Conservation (phyloP, 192 early-diverging fungal species). For the Backusella morwellensis region DNA sequence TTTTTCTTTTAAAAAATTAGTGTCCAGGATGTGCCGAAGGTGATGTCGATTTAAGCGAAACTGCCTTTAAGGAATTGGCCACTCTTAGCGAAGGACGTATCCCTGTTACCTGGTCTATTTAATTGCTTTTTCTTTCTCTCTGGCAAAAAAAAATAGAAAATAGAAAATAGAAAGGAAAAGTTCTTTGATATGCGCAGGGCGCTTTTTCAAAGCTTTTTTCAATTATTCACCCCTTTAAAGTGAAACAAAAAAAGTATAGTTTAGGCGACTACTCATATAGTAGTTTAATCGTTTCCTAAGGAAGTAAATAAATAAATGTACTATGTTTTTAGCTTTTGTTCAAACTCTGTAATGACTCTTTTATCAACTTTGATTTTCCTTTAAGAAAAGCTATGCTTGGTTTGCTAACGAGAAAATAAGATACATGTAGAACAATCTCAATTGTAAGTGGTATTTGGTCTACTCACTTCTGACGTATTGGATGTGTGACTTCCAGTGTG, state of each 20-base stretch:
- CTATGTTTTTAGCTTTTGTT: not conserved
- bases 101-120: conserved; percentile 25
- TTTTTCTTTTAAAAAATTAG: not conserved
- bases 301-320: not conserved
- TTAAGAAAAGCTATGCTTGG: not conserved
- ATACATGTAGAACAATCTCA: too few relatives aligned
- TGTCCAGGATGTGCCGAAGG: conserved; percentile 41
- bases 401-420: not conserved
- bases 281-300: not conserved
- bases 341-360: not conserved
- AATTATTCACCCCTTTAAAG: not conserved
- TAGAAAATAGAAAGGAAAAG: not conserved
- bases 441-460: not conserved
- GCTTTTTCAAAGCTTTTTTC: not conserved
- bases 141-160: not conserved
- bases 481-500: too few relatives aligned
- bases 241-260: not conserved
- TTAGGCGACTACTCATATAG: not conserved
- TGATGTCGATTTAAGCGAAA: conserved; percentile 31
- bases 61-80: conserved; percentile 25
- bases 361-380: not conserved
- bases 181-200: not conserved
- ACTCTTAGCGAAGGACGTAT: conserved; percentile 18
- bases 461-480: too few relatives aligned
- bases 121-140: not conserved